These are phyloP conservation scores for Echinosophora koreensis DNA, from an alignment of 306 rosid species.

Conservation along the genomic window DNA sequence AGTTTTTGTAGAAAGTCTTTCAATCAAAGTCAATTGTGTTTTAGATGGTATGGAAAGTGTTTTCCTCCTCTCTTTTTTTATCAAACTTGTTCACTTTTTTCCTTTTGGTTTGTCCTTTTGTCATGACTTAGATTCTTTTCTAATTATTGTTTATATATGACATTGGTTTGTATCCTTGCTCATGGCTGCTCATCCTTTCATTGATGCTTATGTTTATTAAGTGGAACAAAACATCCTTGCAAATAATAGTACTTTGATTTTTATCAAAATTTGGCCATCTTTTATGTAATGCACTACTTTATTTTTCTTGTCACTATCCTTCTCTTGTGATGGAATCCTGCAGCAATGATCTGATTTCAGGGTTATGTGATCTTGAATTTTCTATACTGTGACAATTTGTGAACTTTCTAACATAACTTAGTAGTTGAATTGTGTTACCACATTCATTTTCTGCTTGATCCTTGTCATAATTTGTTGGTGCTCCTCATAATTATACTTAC, in stretches of 20 bases:
- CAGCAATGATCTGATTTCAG: not conserved
- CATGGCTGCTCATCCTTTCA: not conserved
- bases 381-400: conserved; percentile 6
- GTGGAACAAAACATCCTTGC: conserved; percentile 11
- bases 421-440: not conserved
- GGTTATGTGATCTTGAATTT: not conserved
- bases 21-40: not conserved
- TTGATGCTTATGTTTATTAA: conserved; percentile 23
- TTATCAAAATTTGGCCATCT: conserved; percentile 1
- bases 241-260: conserved; percentile 13
- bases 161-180: conserved; percentile 17
- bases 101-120: not conserved
- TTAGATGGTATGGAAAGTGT: not conserved
- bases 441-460: conserved; percentile 6
- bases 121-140: not conserved
- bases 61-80: not conserved
- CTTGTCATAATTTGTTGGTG: not conserved
- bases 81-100: not conserved
- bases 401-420: not conserved
- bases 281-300: not conserved
- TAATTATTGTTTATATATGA: conserved; percentile 11
- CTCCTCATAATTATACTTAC: not conserved
- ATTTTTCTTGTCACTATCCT: not conserved
- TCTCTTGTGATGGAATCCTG: conserved; percentile 1
- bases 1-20: not conserved